phyloP scores from a whole-genome alignment of 768 basidiomycete species.

The Lactarius sanguifluus region DNA sequence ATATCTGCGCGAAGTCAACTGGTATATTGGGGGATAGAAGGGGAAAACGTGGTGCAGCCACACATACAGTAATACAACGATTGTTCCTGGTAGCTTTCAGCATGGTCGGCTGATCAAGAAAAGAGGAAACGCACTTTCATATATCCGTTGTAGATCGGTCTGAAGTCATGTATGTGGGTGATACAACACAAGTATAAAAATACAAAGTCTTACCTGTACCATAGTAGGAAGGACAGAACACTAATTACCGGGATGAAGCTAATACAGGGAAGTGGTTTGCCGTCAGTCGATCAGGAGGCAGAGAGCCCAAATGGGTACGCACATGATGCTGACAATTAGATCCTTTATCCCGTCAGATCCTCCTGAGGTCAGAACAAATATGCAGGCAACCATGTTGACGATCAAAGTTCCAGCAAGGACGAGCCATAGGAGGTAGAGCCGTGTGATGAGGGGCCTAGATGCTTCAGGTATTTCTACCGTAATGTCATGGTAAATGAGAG shows the following conservation, averaged over 20 bases:
- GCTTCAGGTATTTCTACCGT: constrained; percentile 84
- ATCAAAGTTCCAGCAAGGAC: constrained; percentile 78
- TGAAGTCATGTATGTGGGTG: constrained; percentile 35
- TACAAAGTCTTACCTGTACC: constrained; percentile 74
- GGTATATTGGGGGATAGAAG: constrained; percentile 30
- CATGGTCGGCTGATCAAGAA: constrained; percentile 11
- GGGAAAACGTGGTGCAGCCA: constrained; percentile 28
- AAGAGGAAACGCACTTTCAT: constrained; percentile 68
- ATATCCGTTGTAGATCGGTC: constrained; percentile 96
- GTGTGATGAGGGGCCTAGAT: constrained; percentile 74
- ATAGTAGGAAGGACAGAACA: constrained; percentile 80
- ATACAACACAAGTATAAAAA: constrained; percentile 21
- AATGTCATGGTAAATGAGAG: constrained; percentile 93
- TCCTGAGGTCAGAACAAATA: constrained; percentile 80
- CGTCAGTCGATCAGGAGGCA: constrained; percentile 28
- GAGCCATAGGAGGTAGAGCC: constrained; percentile 93
- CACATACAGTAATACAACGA: constrained; percentile 86
- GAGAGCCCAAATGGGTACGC: constrained; percentile 34
- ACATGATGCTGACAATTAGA: constrained; percentile 82
- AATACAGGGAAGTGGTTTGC: constrained; percentile 31
- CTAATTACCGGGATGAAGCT: constrained; percentile 83
- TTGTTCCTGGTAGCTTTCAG: constrained; percentile 67
- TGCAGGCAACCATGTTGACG: constrained; percentile 88
- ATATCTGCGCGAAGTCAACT: constrained; percentile 57
- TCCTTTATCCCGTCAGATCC: constrained; percentile 73